phyloP scores from a whole-genome alignment of 768 basidiomycete genomes.

The Paxillus ammoniavirescens region DNA sequence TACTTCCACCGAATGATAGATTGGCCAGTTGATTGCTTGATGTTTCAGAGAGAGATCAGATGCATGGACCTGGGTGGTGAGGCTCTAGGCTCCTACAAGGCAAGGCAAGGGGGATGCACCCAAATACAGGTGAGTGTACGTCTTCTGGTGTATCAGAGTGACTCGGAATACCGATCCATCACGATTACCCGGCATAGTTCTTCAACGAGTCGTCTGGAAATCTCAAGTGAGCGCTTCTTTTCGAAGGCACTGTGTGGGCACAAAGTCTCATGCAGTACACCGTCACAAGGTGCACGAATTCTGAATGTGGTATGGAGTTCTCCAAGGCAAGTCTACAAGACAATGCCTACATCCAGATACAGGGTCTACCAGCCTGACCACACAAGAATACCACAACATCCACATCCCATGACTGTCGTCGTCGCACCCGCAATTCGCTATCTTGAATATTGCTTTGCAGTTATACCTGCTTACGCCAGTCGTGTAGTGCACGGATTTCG shows the following conservation, averaged over 20 bases:
- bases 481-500: constrained; percentile 14
- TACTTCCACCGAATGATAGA: not conserved
- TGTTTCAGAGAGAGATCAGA: constrained; percentile 38
- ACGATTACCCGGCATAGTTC: constrained; percentile 25
- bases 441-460: not conserved
- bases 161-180: constrained; percentile 2
- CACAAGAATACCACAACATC: not conserved
- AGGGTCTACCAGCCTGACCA: constrained; percentile 35
- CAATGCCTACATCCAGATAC: constrained; percentile 41
- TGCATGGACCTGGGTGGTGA: constrained; percentile 44
- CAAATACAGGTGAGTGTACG: constrained; percentile 37
- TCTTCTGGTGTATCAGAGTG: not conserved
- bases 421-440: not conserved
- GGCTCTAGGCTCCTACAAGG: constrained; percentile 40
- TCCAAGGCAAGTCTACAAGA: constrained; percentile 39
- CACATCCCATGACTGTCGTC: not conserved
- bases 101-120: constrained; percentile 38
- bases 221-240: constrained; percentile 32
- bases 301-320: constrained; percentile 40
- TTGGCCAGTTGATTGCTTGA: constrained; percentile 8
- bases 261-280: constrained; percentile 12
- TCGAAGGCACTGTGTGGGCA: not conserved
- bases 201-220: constrained; percentile 38
- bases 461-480: constrained; percentile 12
- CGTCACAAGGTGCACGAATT: constrained; percentile 34